A percentile compares a stretch with the other conserved stretches of the same genome.
Evolutionary conservation across 768 basidiomycete genomes (phyloP).

Genomic region (Boletus vermiculosoides): DNA sequence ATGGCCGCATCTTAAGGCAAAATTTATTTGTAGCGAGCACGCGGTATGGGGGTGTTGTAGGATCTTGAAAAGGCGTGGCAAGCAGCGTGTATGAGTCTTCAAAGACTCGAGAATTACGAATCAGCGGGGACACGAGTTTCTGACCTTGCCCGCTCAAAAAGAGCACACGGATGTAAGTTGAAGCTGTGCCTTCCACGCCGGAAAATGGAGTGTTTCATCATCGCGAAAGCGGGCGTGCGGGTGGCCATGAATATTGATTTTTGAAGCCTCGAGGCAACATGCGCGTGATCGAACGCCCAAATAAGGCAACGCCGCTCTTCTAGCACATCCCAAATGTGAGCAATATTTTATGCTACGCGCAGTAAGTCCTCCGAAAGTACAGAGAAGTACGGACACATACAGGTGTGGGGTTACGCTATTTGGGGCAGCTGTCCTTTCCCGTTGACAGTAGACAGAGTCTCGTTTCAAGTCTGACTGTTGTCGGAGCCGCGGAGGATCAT

Average conservation of each 20-base stretch:
- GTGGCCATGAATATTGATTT: neutral
- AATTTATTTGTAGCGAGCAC: conserved; percentile 24
- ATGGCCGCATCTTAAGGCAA: conserved; percentile 30
- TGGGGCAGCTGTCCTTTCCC: neutral
- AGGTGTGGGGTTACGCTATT: neutral
- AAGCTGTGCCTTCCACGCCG: conserved; percentile 21
- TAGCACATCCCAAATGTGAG: neutral
- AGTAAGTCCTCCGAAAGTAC: too few species aligned
- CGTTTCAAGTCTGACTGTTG: neutral
- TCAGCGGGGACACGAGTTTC: conserved; percentile 29
- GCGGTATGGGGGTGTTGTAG: conserved; percentile 28
- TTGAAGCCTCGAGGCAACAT: conserved; percentile 28
- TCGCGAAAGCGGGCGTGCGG: conserved; percentile 3
- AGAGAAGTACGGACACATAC: too few species aligned
- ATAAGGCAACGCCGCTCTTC: conserved; percentile 3
- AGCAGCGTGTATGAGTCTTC: conserved; percentile 22
- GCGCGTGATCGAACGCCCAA: neutral
- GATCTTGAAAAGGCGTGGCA: conserved; percentile 31
- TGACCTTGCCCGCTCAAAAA: conserved; percentile 22
- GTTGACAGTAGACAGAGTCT: neutral
- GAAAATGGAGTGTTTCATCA: conserved; percentile 12
- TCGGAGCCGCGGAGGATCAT: neutral
- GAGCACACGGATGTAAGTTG: conserved; percentile 17
- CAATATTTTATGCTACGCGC: too few species aligned
- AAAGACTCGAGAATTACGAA: conserved; percentile 11